Base-by-base conservation (phyloP, 2,329 filamentous ascomycete genomes). In the Alternaria alternata region DNA sequence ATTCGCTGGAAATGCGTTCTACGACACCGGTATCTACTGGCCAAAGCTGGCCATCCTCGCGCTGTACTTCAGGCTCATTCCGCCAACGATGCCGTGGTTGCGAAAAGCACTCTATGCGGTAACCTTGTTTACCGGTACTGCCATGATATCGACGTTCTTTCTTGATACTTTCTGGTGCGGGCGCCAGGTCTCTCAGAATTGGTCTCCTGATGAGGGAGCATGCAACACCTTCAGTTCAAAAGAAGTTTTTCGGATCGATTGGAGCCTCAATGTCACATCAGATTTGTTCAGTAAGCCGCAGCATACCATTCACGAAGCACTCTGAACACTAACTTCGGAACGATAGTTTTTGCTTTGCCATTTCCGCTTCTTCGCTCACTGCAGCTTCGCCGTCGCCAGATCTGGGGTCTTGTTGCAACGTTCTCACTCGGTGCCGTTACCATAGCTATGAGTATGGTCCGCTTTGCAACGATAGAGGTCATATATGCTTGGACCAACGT, bases 401-500 rank as follows among this genome's bases (percentile, higher is more conserved):
- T 72, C 7, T 65, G 65, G 58, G 70, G 67, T 18, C 64, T 73
- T 9, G 42, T 68, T 16, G 57, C 61, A 4, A 73, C 70, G 5
- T 73, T 73, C 38, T 66, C 62, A 14, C 64, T 73, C 3, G 70
- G 68, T 2, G 52, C 57, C 5, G 60, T 71, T 30, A 73, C 69
- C 1, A 70, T 72, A 20, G 48, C 63, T 6, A 68, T 72, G 41
- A 72, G 67, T 47, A 54, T 72, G 6, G 51, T 62, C 24, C 68
- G 70, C 0, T 73, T 63, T 51, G 56, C 60, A 14, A 70, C 69
- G 4, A 64, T 72, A 14, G 64, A 70, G 39, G 54, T 65, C 11
- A 70, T 68, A 7, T 54, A 70, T 39, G 66, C 68, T 5, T 70
- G 69, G 62, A 66, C 67, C 5, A 69, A 71, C 24, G 67, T 73